Evolutionary conservation across 2,329 filamentous ascomycete species (phyloP).

Genomic region (Pleurostoma richardsiae): DNA sequence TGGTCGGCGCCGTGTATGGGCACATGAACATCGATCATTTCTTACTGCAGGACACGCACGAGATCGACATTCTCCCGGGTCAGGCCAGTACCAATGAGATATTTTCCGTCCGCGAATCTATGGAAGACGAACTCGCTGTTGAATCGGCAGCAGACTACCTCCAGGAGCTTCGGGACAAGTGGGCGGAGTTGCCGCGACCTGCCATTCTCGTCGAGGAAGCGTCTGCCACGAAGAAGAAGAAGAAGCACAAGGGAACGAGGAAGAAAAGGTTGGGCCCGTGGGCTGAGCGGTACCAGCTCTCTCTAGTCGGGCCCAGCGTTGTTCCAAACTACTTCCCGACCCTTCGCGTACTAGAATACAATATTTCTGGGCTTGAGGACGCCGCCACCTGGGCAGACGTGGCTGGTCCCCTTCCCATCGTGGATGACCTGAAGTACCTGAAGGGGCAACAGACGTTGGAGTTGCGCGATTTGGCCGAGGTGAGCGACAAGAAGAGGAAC

Average conservation of each 20-base stretch:
- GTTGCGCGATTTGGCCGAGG: conserved; percentile 13
- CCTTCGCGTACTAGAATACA: conserved; percentile 89
- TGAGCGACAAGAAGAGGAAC: conserved; percentile 37
- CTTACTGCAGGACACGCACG: conserved; percentile 77
- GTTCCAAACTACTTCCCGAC: conserved; percentile 92
- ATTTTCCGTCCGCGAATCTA: conserved; percentile 23
- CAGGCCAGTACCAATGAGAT: conserved; percentile 26
- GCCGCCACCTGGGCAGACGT: conserved; percentile 38
- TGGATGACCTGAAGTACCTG: neutral
- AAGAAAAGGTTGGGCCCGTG: conserved; percentile 68
- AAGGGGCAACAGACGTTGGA: conserved; percentile 17
- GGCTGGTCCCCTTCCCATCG: conserved; percentile 8
- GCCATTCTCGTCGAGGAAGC: conserved; percentile 13
- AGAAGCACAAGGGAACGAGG: conserved; percentile 28
- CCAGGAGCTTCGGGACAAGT: conserved; percentile 68
- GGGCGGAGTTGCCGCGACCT: conserved; percentile 67
- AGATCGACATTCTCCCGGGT: conserved; percentile 57
- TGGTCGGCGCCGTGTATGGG: conserved; percentile 74
- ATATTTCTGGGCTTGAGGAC: conserved; percentile 71
- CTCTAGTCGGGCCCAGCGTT: conserved; percentile 77
- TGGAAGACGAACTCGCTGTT: conserved; percentile 53
- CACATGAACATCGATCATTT: conserved; percentile 99
- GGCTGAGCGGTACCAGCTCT: conserved; percentile 79
- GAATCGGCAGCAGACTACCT: conserved; percentile 76
- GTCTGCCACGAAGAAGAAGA: conserved; percentile 15